Base-by-base conservation (phyloP, 495 filamentous ascomycete species). In the Hyaloscypha finlandica region DNA sequence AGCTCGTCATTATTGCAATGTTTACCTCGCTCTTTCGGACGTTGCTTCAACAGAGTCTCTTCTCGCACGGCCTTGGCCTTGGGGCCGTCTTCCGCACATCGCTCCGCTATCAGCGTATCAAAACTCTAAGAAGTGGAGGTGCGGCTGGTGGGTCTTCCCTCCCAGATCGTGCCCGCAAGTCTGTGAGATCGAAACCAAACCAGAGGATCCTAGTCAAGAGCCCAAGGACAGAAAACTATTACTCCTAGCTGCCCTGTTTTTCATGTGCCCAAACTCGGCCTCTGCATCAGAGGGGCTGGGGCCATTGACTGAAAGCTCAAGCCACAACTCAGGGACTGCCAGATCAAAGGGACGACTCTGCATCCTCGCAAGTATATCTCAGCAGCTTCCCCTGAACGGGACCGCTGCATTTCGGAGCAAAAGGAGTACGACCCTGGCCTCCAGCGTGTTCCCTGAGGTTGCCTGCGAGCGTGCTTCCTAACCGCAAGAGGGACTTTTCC, bases 371-470 rank as follows among this genome's bases (percentile, higher is more conserved):
- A 48, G 42, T 48, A 48, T 48, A 48, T 48, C 42, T 48, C 42
- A 16, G 42, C 0, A 48, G n/a, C 35, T 66, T 59, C 64, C 64
- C 64, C 64, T 66, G 55, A 53, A 59, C 19, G 42, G 42, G 37
- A 51, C 45, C 32, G 39, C 64, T 66, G 64, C 64, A 66, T 66
- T 37, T 59, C 55, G 55, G 63, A 30, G 56, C 56, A 59, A 66
- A 66, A 30, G 35, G 29, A 53, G 19, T 53, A 42, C 11, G 3
- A 52, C 20, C 53, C 53, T 56, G 53, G 22, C 2, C n/a, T 29
- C 19, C 4, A 12, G 22, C 16, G 8, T 37, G 35, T 3, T 37
- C 22, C 53, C 53, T 30, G 6, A 31, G 29, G 53, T 5, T 56
- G 53, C 53, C 53, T 31, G 20, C 29, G 8, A 9, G 20, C 53